Evolutionary conservation across 345 rosid species (phyloP).

Genomic region (Noccaea bulbosa): DNA sequence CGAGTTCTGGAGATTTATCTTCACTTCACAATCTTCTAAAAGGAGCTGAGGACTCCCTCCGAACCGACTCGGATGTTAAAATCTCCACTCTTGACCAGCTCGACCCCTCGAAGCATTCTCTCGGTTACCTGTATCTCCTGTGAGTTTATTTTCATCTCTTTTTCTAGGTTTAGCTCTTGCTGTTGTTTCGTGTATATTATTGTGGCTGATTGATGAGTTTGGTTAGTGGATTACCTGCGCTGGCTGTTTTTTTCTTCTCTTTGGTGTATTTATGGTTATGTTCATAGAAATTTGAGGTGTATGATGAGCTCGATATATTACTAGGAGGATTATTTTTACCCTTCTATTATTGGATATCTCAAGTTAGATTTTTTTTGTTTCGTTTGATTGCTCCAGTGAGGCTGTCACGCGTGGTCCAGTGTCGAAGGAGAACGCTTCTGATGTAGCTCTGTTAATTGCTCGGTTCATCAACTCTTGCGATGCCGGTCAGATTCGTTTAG

Average conservation of each 20-base stretch:
- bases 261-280: background rate
- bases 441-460: conserved; percentile 50
- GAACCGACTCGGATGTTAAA: conserved; percentile 48
- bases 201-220: background rate
- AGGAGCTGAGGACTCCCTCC: conserved; percentile 61
- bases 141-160: conserved; percentile 37
- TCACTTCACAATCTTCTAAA: conserved; percentile 55
- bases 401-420: conserved; percentile 52
- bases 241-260: background rate
- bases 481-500: conserved; percentile 75
- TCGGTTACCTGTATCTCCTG: conserved; percentile 77
- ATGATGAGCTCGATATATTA: background rate
- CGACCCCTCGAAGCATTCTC: conserved; percentile 68
- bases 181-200: background rate
- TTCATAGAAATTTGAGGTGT: conserved; percentile 7
- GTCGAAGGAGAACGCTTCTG: conserved; percentile 56
- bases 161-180: conserved; percentile 2
- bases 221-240: background rate
- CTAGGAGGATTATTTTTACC: background rate
- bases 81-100: conserved; percentile 66
- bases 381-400: conserved; percentile 52
- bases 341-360: background rate
- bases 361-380: background rate
- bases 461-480: conserved; percentile 69
- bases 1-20: conserved; percentile 53